Base-by-base conservation (phyloP, 1,284 basidiomycete species). In the Singerocomus rubriflavus region DNA sequence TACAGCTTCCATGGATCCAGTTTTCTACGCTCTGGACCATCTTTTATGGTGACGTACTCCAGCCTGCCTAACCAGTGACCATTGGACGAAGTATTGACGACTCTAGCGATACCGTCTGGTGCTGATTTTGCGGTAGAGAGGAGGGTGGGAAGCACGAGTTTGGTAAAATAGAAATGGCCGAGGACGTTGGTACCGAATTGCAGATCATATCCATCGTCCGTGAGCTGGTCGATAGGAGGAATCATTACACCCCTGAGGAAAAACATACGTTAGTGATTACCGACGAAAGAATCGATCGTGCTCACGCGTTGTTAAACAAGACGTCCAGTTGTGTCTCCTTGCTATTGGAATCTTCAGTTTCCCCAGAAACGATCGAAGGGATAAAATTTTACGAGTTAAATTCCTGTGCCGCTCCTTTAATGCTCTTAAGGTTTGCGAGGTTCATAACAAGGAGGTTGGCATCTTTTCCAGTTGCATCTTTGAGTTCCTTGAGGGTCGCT, bases 381-480 rank as follows among this genome's bases (percentile, higher is more conserved):
- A 21, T 7, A 4, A 13, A 9, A 26, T 4, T 60, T 48, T 17
- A 62, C 57, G 50, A 42, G 26, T 47, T 57, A 48, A 85, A 82
- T 45, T 78, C 74, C 16, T 76, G 68, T 0, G 74, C 84, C 3
- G 77, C 74, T 21, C 56, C 61, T 44, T 78, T 78, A 32, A 90
- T 67, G 5, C 75, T 75, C 16, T 62, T 63, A 41, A 91, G 64
- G 59, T 83, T 79, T 1, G 78, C 72, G 16, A 89, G 67, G 59
- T 89, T 81, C 26, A 86, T 64, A 53, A 79, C 50, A 16, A 90
- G 59, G 54, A 81, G 81, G n/a, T 80, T 52, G 1, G 74, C 73
- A 35, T 77, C 73, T 38, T 74, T 75, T 2, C 75, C 69, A 0
- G 75, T 79, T 37, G 64, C 64, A 1, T 64, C 32, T 57, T 74